Percentiles rank a stretch among this genome's conserved stretches.
phyloP scores from a whole-genome alignment of 2,329 filamentous ascomycete species.

The Coccinonectria pachysandricola region DNA sequence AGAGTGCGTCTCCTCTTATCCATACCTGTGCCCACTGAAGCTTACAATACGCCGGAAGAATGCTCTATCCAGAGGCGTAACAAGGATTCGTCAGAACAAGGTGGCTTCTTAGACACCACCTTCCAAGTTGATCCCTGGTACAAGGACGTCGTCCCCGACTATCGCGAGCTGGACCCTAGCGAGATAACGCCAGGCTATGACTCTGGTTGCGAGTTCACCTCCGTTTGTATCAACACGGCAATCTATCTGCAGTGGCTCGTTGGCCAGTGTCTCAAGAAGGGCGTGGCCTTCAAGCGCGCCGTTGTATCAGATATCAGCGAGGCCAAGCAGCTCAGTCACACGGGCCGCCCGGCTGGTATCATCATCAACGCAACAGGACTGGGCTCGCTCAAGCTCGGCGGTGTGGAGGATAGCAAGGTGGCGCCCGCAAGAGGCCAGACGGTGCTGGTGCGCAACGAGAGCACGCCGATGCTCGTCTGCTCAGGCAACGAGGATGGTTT shows the following conservation, averaged over 20 bases:
- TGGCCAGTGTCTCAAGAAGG: conserved; percentile 65
- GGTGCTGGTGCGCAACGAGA: conserved; percentile 72
- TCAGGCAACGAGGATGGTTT: conserved; percentile 65
- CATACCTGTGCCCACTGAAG: background rate
- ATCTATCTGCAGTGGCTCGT: conserved; percentile 81
- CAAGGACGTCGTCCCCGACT: conserved; percentile 60
- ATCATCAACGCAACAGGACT: conserved; percentile 82
- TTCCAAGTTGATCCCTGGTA: conserved; percentile 62
- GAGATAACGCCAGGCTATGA: conserved; percentile 57
- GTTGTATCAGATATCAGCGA: conserved; percentile 62
- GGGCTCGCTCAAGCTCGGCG: conserved; percentile 63
- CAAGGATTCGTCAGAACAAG: conserved; percentile 44
- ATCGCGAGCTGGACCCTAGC: conserved; percentile 45
- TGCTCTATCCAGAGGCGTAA: conserved; percentile 41
- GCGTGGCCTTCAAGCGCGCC: conserved; percentile 56
- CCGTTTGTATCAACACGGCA: conserved; percentile 83
- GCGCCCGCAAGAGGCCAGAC: conserved; percentile 74
- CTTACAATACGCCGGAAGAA: conserved; percentile 26
- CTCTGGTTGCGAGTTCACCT: conserved; percentile 66
- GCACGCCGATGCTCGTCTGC: conserved; percentile 55
- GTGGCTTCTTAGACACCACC: conserved; percentile 49
- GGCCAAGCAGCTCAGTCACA: conserved; percentile 42
- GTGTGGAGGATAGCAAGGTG: conserved; percentile 66
- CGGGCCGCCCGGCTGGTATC: conserved; percentile 50
- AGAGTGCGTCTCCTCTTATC: conserved; percentile 34